phyloP scores from a whole-genome alignment of 192 early-diverging fungal genomes.

The Gonapodya prolifera region DNA sequence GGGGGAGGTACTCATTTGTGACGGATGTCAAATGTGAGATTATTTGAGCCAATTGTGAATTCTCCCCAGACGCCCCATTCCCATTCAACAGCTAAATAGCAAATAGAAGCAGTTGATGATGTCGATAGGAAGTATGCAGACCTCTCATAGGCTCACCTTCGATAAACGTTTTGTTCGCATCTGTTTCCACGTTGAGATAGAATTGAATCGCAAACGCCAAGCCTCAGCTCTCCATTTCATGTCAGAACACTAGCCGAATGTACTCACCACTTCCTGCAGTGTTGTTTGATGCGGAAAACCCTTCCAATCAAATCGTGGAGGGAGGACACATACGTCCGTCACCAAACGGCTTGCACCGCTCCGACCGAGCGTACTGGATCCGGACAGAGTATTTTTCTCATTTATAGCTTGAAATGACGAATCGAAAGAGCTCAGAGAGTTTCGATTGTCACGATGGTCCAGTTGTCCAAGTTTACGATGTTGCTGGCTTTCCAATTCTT shows the following conservation, averaged over 20 bases:
- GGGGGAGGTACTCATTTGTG: slow-evolving; percentile 12
- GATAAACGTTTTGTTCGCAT: not conserved
- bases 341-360: slow-evolving; percentile 17
- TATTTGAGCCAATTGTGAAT: not conserved
- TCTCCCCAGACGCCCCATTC: not conserved
- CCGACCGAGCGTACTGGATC: not conserved
- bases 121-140: too few relatives aligned
- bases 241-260: slow-evolving; percentile 12
- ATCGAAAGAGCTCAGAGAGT: not conserved
- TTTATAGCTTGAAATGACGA: too few relatives aligned
- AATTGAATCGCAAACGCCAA: not conserved
- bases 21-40: not conserved
- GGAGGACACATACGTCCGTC: too few relatives aligned
- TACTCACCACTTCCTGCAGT: slow-evolving; percentile 42
- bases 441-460: too few relatives aligned
- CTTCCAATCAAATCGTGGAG: slow-evolving; percentile 56
- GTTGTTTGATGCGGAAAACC: slow-evolving; percentile 37
- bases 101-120: too few relatives aligned
- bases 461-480: not conserved
- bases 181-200: not conserved
- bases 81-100: too few relatives aligned
- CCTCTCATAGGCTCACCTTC: not conserved
- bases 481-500: not conserved
- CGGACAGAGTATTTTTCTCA: not conserved
- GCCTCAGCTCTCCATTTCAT: not conserved